Evolutionary conservation across 139 green algal genomes (phyloP).

Genomic region (Chlamydomonas eustigma): DNA sequence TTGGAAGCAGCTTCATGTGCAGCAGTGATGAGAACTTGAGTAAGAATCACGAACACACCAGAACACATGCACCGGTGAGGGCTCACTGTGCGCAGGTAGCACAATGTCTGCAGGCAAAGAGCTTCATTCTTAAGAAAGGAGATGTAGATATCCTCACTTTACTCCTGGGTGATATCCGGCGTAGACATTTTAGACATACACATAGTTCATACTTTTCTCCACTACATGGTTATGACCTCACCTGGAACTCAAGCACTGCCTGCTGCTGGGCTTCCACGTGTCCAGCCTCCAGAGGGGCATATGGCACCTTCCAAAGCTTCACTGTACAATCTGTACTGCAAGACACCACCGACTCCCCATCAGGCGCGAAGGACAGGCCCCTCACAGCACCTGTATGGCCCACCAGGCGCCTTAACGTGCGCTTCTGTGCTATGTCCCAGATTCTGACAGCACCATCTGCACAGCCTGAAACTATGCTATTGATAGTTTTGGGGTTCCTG

Average conservation of each 20-base stretch:
- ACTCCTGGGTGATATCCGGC: too few species aligned
- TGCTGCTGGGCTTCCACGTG: slow-evolving; percentile 47
- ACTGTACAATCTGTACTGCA: slow-evolving; percentile 83
- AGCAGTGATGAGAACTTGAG: too few species aligned
- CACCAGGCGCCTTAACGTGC: slow-evolving; percentile 63
- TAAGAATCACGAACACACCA: too few species aligned
- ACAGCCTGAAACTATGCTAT: slow-evolving; percentile 56
- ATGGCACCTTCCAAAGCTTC: slow-evolving; percentile 84
- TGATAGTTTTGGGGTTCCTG: slow-evolving; percentile 71
- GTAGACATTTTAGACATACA: too few species aligned
- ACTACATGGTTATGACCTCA: too few species aligned
- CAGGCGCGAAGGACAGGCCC: slow-evolving; percentile 73
- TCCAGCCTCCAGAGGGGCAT: slow-evolving; percentile 68
- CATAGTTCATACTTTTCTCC: too few species aligned
- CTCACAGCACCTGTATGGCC: slow-evolving; percentile 73
- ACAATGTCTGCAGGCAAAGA: too few species aligned
- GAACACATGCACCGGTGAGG: too few species aligned
- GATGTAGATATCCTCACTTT: too few species aligned
- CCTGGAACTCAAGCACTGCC: slow-evolving; percentile 71
- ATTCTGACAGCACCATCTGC: slow-evolving; percentile 71
- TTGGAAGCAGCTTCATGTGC: too few species aligned
- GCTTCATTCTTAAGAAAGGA: too few species aligned
- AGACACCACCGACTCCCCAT: slow-evolving; percentile 74
- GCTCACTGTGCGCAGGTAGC: too few species aligned
- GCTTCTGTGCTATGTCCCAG: slow-evolving; percentile 83